phyloP scores from a whole-genome alignment of 1,284 basidiomycete species.

The Boletellus deceptivus region DNA sequence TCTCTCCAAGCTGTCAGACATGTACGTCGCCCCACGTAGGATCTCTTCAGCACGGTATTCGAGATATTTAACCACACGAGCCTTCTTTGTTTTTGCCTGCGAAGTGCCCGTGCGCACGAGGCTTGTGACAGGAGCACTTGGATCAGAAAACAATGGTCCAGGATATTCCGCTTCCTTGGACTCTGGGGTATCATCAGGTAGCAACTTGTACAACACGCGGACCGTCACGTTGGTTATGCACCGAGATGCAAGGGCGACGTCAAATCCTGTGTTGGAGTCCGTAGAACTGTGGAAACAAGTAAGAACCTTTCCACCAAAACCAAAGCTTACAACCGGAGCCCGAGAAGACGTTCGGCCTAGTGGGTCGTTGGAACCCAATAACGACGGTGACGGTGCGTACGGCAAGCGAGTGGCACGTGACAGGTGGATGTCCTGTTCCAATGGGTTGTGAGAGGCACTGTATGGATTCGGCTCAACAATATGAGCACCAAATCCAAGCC shows the following conservation, averaged over 20 bases:
- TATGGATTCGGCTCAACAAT: conserved; percentile 22
- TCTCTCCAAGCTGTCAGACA: conserved; percentile 54
- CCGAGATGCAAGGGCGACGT: conserved; percentile 72
- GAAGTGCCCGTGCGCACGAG: conserved; percentile 65
- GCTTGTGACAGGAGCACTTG: conserved; percentile 61
- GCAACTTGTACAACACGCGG: conserved; percentile 61
- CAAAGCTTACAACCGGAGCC: conserved; percentile 83
- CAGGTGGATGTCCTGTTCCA: conserved; percentile 41
- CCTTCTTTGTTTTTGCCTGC: conserved; percentile 80
- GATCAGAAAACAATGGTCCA: conserved; percentile 82
- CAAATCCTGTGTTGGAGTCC: conserved; percentile 68
- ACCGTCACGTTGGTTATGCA: conserved; percentile 71
- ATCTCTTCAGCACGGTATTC: conserved; percentile 75
- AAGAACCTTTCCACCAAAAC: conserved; percentile 84
- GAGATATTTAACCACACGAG: conserved; percentile 76
- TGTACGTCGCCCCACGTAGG: conserved; percentile 71
- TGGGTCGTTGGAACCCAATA: conserved; percentile 81
- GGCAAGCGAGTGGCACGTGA: conserved; percentile 48
- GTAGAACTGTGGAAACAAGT: conserved; percentile 81
- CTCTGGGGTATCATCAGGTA: conserved; percentile 67
- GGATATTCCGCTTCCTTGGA: conserved; percentile 65
- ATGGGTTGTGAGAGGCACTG: conserved; percentile 9
- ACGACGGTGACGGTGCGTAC: conserved; percentile 73
- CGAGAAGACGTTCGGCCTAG: conserved; percentile 71
- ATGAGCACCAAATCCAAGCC: conserved; percentile 25